Base-by-base conservation (phyloP, 2,329 filamentous ascomycete species). In the Claviceps sp. region DNA sequence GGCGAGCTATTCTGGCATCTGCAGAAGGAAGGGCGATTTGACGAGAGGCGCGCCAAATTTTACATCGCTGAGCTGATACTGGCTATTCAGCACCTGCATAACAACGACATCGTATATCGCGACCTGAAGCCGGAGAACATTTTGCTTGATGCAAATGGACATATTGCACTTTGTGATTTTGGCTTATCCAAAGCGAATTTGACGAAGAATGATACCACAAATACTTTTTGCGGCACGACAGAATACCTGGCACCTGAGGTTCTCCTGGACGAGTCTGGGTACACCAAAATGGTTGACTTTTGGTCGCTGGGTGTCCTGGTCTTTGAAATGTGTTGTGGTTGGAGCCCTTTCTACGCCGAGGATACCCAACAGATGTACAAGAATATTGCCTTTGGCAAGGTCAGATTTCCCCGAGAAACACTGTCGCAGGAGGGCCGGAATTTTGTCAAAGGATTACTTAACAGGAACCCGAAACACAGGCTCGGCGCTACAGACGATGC, bases 311-410 rank as follows among this genome's bases (percentile, higher is more conserved):
- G 93, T 53, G 93, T 98, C 47, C 76, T 98, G 51, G 93, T 98
- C 1, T 98, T 98, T 62, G 93, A 98, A 69, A 98, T 98, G 93
- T 98, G 93, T 73, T 98, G 93, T 62, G 93, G 93, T 37, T 98
- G 93, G 93, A 96, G 89, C 62, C 93, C 93, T 0, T 98, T 98
- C 71, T 98, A 97, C 61, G 93, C 93, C 52, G 93, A 98, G 64
- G 93, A 98, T 64, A 98, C 93, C 0, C 93, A 98, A 69, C 93
- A 98, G 68, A 98, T 98, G 93, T 98, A 98, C 75, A 98, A 98
- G 76, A 98, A 98, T 72, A 98, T 98, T 65, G 93, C 93, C 0
- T 98, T 98, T 64, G 93, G 93, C 65, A 98, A 98, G 67, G 93
- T 98, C 53, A 80, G 93, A 55, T 98, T 98, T 67, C 93, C 93